Evolutionary conservation across 371 early-diverging fungal genomes (phyloP).

Genomic region (Mucor piriformis): DNA sequence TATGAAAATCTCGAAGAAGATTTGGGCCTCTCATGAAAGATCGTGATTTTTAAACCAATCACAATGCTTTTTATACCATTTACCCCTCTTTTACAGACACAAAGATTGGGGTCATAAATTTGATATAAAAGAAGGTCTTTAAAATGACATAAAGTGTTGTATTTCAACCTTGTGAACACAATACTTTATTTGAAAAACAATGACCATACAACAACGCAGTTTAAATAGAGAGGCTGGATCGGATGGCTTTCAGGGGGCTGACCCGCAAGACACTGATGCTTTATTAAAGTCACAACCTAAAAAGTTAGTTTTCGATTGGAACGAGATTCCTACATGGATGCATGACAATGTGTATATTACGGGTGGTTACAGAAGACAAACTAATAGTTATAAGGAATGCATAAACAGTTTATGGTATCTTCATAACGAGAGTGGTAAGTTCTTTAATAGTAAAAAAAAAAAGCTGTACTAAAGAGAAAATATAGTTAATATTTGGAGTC

Average conservation of each 20-base stretch:
- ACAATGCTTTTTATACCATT: no score
- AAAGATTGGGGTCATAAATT: no score
- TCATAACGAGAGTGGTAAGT: slow-evolving; percentile 86
- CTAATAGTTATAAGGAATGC: slow-evolving; percentile 74
- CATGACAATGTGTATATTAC: slow-evolving; percentile 69
- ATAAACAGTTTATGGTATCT: slow-evolving; percentile 75
- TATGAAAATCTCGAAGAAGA: no score
- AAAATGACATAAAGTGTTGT: no score
- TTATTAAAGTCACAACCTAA: slow-evolving; percentile 7
- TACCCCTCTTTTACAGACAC: no score
- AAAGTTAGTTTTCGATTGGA: slow-evolving; percentile 21
- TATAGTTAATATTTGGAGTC: slow-evolving; percentile 86
- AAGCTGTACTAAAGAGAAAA: not conserved
- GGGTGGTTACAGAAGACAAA: slow-evolving; percentile 80
- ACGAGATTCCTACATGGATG: slow-evolving; percentile 77
- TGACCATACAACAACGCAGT: slow-evolving; percentile 17
- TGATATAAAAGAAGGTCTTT: no score
- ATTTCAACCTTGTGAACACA: no score
- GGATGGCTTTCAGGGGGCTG: not conserved
- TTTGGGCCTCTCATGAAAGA: no score
- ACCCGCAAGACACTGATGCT: slow-evolving; percentile 10
- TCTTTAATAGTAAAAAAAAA: not conserved
- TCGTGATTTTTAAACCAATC: no score
- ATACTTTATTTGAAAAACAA: not conserved
- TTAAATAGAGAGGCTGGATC: not conserved